Base-by-base conservation (phyloP, 306 rosid genomes). In the Medicago arabica region DNA sequence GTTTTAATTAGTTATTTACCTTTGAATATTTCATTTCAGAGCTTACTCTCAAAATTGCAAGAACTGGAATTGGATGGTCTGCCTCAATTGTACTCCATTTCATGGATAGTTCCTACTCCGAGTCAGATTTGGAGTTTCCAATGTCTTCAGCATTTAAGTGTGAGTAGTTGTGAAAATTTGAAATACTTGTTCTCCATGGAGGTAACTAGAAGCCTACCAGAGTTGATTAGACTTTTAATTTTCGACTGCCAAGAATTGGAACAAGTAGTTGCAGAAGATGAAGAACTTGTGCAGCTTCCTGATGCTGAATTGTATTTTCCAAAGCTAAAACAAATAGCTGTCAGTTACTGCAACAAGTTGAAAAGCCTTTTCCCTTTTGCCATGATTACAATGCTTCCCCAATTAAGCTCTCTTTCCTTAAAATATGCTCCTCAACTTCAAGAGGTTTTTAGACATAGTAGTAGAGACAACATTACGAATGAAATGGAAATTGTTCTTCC, bases 341-440 rank as follows among this genome's bases (percentile, higher is more conserved):
- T 61, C 12, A 0, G 1, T 0, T 3, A 7, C 9, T 60, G 67
- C 67, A 13, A 28, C 40, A 60, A 60, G 41, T 39, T 64, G 47
- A 64, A 64, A 39, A 64, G 25, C 28, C 28, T 64, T 64, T 64
- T 64, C 51, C n/a, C 31, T 40, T 3, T 65, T 65, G 8, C 16
- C 2, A 65, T 39, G 68, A 34, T 65, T 41, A 65, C 9, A 65
- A 65, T 65, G 68, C 46, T 62, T 62, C 68, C 68, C 34, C 46
- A 62, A 34, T 11, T 40, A 16, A 39, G 17, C 9, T 0, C 4
- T 18, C 34, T 40, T 40, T 0, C 0, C 1, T 17, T 65, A 65
- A 0, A 0, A 39, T 0, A 9, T 0, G 3, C 3, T 40, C 0
- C 2, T 40, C n/a, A 64, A 64, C n/a, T 54, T 54, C 25, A 39